Base-by-base conservation (phyloP, 805 yeast species). In the Starmerella sirachaensis region DNA sequence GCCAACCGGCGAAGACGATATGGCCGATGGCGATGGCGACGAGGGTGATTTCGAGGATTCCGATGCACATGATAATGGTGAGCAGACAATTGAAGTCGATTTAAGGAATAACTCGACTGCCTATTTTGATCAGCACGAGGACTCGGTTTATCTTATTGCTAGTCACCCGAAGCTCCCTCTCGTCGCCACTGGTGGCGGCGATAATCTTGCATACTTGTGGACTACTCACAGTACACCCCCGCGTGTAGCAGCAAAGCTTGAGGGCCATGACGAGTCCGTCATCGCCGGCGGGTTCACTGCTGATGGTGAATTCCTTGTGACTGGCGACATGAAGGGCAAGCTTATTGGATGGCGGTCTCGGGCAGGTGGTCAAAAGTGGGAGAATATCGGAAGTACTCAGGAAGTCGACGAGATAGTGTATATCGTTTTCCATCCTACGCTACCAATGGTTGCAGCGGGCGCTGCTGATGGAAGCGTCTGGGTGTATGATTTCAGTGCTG, bases 301-400 rank as follows among this genome's bases (percentile, higher is more conserved):
- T 25, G 91, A 83, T 52, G 99, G 97, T 18, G 68, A 73, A 31
- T 85, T 65, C 52, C 64, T 82, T 29, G 68, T 91, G 10, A 79
- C 95, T 5, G 97, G 88, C 27, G 99, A 93, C 60, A 91, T 91
- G 99, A 76, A 76, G 38, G 97, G 98, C 37, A 74, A 74, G 51
- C 66, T 88, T 21, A 67, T 81, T 49, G 73, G 85, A 12, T 81
- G 77, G 63, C 72, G 74, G 54, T 63, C 86, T 6, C 58, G 68
- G 31, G 77, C 78, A 50, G 78, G 78, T 31, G 95, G 93, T 20
- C 84, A 86, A 56, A 71, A 72, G 40, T 88, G 97, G 97, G 68
- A 65, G 45, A 61, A 70, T 50, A 64, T 70, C 45, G 78, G 74
- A 19, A 74, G 76, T 42, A 62, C 84, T 41, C 85, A 81, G 53